These are phyloP conservation scores for Bacidia gigantensis DNA, from an alignment of 495 filamentous ascomycete species.

Conservation along the genomic window DNA sequence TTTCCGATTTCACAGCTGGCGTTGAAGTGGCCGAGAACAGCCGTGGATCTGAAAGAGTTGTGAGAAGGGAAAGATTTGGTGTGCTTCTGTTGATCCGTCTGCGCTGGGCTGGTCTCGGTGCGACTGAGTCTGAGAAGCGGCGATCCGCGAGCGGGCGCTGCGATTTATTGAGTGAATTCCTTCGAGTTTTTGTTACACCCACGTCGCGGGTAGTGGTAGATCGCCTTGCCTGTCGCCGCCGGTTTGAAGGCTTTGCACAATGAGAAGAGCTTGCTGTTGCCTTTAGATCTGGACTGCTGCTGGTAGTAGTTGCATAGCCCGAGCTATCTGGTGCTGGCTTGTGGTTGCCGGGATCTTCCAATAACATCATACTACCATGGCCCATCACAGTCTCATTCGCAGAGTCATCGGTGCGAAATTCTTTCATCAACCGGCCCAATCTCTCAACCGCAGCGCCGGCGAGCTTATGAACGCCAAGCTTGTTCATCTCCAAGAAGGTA, in stretches of 20 bases:
- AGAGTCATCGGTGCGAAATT: conserved; percentile 16
- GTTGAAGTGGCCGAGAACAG: conserved; percentile 10
- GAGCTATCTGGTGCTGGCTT: conserved; percentile 26
- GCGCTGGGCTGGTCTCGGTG: conserved; percentile 9
- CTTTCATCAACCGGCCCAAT: conserved; percentile 20
- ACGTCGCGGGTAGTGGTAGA: conserved; percentile 10
- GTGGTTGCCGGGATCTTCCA: conserved; percentile 33
- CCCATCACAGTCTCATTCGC: conserved; percentile 32
- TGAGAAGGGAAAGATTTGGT: conserved; percentile 11
- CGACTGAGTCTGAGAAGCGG: conserved; percentile 15
- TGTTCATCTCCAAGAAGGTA: conserved; percentile 29
- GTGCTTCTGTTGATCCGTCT: conserved; percentile 8
- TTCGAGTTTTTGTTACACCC: conserved; percentile 1
- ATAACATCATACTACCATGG: conserved; percentile 32
- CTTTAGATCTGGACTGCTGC: conserved; percentile 11
- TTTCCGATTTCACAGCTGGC: conserved; percentile 11
- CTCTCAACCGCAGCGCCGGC: conserved; percentile 27
- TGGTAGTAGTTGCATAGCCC: conserved; percentile 21
- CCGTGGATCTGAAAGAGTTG: conserved; percentile 8
- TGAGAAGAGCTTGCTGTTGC: conserved; percentile 4
- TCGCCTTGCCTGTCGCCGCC: conserved; percentile 7
- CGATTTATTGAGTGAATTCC: conserved; percentile 5
- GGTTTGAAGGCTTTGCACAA: conserved; percentile 6
- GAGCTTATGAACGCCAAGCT: conserved; percentile 29
- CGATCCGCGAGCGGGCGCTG: conserved; percentile 10